Conservation (phyloP, 495 filamentous ascomycete species). For the Aspergillus biplanus region DNA sequence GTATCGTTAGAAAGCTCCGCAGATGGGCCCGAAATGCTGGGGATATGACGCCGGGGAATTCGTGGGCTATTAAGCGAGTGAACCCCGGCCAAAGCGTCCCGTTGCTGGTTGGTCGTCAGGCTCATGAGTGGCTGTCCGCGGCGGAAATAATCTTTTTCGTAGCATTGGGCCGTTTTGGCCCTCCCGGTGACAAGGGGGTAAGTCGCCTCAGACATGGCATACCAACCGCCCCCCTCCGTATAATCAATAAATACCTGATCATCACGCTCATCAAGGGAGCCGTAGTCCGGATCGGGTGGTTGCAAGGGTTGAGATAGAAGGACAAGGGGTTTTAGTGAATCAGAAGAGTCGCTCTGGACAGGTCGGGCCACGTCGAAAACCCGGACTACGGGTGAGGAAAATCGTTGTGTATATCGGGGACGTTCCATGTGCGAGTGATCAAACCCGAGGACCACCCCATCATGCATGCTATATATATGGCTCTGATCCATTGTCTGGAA, state of each 20-base stretch:
- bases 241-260: constrained; percentile 83
- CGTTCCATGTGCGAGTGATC: constrained; percentile 62
- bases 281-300: constrained; percentile 62
- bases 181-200: constrained; percentile 82
- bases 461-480: constrained; percentile 84
- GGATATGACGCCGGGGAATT: constrained; percentile 37
- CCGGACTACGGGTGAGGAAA: constrained; percentile 81
- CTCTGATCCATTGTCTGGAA: constrained; percentile 77
- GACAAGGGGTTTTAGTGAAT: constrained; percentile 64
- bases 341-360: constrained; percentile 56
- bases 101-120: constrained; percentile 45
- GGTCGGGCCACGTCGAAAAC: constrained; percentile 90
- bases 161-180: constrained; percentile 65
- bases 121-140: constrained; percentile 46
- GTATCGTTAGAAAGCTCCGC: constrained; percentile 44
- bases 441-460: constrained; percentile 84
- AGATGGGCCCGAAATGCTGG: constrained; percentile 38
- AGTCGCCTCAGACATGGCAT: constrained; percentile 83
- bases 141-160: constrained; percentile 60
- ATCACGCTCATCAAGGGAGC: constrained; percentile 57
- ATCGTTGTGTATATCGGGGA: constrained; percentile 66
- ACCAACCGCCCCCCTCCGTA: constrained; percentile 86
- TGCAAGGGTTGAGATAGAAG: constrained; percentile 84
- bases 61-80: constrained; percentile 51
- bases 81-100: constrained; percentile 56